phyloP scores from a whole-genome alignment of 2,329 filamentous ascomycete genomes.

The Lomentospora prolificans region DNA sequence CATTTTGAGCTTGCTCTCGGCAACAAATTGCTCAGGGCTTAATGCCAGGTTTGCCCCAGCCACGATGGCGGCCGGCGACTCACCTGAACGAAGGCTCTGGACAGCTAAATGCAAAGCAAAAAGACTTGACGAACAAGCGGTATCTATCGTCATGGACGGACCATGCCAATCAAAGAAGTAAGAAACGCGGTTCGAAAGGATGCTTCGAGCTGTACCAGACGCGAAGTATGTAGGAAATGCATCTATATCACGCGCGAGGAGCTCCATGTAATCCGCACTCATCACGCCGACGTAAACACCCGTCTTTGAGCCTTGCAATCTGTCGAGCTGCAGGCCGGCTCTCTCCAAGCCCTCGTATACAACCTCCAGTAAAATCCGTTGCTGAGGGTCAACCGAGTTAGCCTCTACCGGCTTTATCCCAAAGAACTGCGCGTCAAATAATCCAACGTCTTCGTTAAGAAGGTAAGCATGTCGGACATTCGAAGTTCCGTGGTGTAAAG shows the following conservation, averaged over 20 bases:
- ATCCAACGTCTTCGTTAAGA: conserved; percentile 16
- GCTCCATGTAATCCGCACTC: conserved; percentile 16
- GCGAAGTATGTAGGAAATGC: conserved; percentile 26
- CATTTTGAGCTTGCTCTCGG: conserved; percentile 13
- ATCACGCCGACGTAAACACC: conserved; percentile 19
- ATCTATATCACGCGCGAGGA: conserved; percentile 17
- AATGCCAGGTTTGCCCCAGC: conserved; percentile 16
- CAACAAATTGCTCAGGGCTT: conserved; percentile 16
- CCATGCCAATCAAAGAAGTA: conserved; percentile 26
- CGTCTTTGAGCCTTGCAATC: conserved; percentile 13
- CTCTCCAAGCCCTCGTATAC: conserved; percentile 19
- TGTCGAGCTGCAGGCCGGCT: conserved; percentile 22
- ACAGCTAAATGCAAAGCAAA: conserved; percentile 23
- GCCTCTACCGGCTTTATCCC: conserved; percentile 15
- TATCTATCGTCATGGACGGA: conserved; percentile 25
- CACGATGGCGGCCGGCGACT: conserved; percentile 12
- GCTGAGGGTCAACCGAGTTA: conserved; percentile 19
- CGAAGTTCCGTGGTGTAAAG: conserved; percentile 7
- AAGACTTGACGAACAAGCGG: conserved; percentile 25
- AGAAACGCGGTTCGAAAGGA: conserved; percentile 46
- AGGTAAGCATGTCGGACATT: conserved; percentile 14
- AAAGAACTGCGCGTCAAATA: conserved; percentile 19
- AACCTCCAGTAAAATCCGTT: conserved; percentile 17
- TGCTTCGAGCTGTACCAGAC: conserved; percentile 41
- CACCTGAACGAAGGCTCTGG: conserved; percentile 21